These are phyloP conservation scores for Chlorella sp. DNA, from an alignment of 139 green algal species.

Conservation along the genomic window DNA sequence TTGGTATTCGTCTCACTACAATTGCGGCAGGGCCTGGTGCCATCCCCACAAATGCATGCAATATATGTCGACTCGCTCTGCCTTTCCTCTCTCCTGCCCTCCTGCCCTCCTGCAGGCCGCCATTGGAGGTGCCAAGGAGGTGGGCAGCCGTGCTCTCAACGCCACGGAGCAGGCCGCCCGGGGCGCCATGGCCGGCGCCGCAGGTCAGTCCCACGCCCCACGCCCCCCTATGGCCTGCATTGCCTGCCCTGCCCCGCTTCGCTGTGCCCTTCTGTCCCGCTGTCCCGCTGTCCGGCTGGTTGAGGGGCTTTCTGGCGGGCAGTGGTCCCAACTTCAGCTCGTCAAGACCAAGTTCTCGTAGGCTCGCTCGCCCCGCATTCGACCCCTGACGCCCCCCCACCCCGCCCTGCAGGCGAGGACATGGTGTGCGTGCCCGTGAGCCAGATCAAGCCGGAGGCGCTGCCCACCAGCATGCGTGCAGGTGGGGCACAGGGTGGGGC, in stretches of 20 bases:
- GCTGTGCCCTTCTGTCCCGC: too few species aligned
- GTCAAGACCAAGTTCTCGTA: too few species aligned
- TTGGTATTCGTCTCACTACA: neutral
- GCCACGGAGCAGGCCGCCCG: constrained; percentile 6
- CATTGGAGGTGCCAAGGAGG: neutral
- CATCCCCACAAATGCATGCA: neutral
- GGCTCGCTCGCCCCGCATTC: too few species aligned
- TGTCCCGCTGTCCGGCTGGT: too few species aligned
- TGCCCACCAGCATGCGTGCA: neutral
- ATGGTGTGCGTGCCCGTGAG: constrained; percentile 20
- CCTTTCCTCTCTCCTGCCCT: neutral
- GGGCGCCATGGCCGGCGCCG: constrained; percentile 2
- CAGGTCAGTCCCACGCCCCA: neutral
- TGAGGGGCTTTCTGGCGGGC: too few species aligned
- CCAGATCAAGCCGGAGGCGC: neutral
- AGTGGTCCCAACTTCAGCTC: too few species aligned
- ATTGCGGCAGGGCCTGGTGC: neutral
- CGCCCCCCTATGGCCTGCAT: neutral
- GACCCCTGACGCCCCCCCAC: too few species aligned
- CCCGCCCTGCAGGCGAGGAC: neutral
- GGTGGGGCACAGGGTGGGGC: neutral
- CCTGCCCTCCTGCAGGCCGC: neutral
- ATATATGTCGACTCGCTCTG: neutral
- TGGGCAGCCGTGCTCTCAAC: neutral
- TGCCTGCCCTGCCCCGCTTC: too few species aligned